Conservation (phyloP, 768 basidiomycete species). For the Cubamyces lactineus region DNA sequence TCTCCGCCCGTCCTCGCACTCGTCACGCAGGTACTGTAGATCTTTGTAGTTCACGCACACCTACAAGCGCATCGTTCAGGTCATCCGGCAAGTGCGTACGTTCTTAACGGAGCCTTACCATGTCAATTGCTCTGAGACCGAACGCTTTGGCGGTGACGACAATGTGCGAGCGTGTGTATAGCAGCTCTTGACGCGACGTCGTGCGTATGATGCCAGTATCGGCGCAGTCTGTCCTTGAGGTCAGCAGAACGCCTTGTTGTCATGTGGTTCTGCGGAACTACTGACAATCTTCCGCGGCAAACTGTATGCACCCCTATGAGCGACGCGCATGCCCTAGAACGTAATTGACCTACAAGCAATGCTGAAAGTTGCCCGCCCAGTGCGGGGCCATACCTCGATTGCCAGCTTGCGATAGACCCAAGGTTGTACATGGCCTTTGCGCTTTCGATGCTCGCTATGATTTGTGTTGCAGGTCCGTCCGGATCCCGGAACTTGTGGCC, state of each 20-base stretch:
- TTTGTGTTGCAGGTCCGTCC: conserved; percentile 44
- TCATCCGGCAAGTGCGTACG: no score
- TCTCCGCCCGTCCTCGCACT: conserved; percentile 76
- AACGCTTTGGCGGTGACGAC: conserved; percentile 85
- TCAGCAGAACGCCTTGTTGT: neutral
- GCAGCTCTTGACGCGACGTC: conserved; percentile 69
- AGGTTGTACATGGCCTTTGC: conserved; percentile 71
- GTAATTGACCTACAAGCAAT: conserved; percentile 56
- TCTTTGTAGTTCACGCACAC: conserved; percentile 91
- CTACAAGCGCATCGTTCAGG: conserved; percentile 38
- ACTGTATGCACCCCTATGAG: conserved; percentile 49
- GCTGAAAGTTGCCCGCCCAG: conserved; percentile 61
- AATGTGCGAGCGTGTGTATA: conserved; percentile 82
- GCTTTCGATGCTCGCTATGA: conserved; percentile 87
- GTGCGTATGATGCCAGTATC: conserved; percentile 85
- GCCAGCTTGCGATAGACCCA: conserved; percentile 72
- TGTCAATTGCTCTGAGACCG: conserved; percentile 84
- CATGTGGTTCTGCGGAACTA: neutral
- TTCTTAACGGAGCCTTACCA: conserved; percentile 53
- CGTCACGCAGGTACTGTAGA: conserved; percentile 62
- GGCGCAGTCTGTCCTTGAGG: conserved; percentile 69
- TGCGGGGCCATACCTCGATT: conserved; percentile 46
- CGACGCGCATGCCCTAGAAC: neutral
- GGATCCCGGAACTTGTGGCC: conserved; percentile 23
- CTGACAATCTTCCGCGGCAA: conserved; percentile 93